phyloP scores from a whole-genome alignment of 768 basidiomycete genomes.

The Pleurotus eryngii region DNA sequence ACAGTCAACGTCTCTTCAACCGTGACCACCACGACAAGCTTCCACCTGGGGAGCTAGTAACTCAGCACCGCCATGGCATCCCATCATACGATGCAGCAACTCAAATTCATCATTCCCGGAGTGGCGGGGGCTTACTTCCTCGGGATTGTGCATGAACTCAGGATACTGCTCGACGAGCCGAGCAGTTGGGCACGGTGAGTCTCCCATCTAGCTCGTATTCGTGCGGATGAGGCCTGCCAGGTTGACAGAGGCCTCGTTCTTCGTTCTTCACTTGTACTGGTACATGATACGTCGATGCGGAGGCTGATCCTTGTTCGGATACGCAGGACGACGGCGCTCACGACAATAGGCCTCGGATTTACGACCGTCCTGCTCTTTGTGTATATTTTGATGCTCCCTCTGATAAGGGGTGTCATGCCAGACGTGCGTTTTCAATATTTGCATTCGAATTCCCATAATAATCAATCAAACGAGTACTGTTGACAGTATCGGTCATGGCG shows the following conservation, averaged over 20 bases:
- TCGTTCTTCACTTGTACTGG: neutral
- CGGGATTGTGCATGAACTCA: conserved; percentile 50
- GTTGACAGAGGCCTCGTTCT: no score
- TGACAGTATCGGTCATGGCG: conserved; percentile 71
- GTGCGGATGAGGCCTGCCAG: neutral
- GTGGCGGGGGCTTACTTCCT: conserved; percentile 59
- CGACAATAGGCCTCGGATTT: conserved; percentile 51
- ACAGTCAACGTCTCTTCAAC: no score
- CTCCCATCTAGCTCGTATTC: neutral
- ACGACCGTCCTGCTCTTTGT: conserved; percentile 70
- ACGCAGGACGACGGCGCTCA: conserved; percentile 48
- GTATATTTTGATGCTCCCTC: conserved; percentile 67
- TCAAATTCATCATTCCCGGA: conserved; percentile 78
- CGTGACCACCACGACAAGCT: no score
- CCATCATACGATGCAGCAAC: conserved; percentile 60
- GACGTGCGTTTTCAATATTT: conserved; percentile 45
- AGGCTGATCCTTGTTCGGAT: neutral
- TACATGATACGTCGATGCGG: neutral
- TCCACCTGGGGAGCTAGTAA: no score
- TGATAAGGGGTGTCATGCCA: conserved; percentile 63
- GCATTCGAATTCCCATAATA: no score
- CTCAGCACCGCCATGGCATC: neutral
- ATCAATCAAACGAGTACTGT: neutral
- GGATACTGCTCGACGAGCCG: conserved; percentile 29
- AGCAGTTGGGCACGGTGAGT: conserved; percentile 55